Conservation (phyloP, 768 basidiomycete species). For the Russula sp. region DNA sequence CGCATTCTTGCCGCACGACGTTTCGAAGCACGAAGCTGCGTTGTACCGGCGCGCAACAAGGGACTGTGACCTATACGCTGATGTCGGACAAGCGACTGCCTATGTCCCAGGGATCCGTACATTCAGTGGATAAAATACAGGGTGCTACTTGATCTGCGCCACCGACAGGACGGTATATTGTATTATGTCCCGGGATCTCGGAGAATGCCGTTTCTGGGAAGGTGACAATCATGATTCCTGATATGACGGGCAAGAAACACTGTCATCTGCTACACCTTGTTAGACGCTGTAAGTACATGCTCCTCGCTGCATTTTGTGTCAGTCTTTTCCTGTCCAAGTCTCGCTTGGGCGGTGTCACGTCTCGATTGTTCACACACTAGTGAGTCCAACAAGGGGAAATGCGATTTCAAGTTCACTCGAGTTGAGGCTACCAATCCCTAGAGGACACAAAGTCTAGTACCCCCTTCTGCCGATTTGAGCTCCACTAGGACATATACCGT, state of each 20-base stretch:
- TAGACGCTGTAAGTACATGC: not conserved
- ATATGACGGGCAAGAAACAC: not conserved
- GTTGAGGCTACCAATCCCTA: not conserved
- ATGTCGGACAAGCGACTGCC: too few species aligned
- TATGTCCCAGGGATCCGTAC: not conserved
- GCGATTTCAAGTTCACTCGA: not conserved
- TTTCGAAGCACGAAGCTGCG: not conserved
- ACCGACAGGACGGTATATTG: constrained; percentile 4
- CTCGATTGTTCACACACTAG: not conserved
- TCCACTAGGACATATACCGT: constrained; percentile 14
- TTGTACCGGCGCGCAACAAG: not conserved
- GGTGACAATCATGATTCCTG: constrained; percentile 5
- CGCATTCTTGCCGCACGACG: not conserved
- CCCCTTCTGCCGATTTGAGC: not conserved
- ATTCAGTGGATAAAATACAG: not conserved
- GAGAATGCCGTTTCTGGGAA: constrained; percentile 14
- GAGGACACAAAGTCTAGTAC: not conserved
- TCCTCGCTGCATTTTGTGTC: not conserved
- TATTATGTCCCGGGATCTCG: not conserved
- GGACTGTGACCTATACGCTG: not conserved
- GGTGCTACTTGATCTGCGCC: constrained; percentile 5
- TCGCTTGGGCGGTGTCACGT: not conserved
- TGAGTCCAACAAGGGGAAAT: not conserved
- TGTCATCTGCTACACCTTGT: constrained; percentile 4
- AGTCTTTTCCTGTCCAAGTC: not conserved